Evolutionary conservation across 2,329 filamentous ascomycete genomes (phyloP), one percentile per base, ranked within the genome.

Genomic region (Rutstroemia sydowiana): DNA sequence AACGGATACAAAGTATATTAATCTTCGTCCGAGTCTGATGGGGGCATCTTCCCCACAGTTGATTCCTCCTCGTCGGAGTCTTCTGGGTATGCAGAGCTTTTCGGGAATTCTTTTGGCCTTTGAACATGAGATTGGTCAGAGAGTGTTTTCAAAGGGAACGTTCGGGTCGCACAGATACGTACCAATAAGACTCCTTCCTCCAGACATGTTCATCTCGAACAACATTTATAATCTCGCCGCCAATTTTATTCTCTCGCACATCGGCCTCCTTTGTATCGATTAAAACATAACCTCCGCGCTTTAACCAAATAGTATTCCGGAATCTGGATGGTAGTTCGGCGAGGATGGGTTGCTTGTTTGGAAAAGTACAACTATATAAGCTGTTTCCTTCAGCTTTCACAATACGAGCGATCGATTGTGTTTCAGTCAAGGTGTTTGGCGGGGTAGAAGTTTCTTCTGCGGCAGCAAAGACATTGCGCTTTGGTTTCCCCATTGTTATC

Each of bases 251-350:
- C 41, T 85, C 84, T 47, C 83, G 72, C 21, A 78, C 81, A 26
- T 82, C 81, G 34, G 84, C 74, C 2, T 78, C 74, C 28, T 76
- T 75, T 21, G 80, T 85, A 59, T 97, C 87, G 13, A 95, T 77
- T 10, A 97, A 71, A 28, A 96, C 90, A 68, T 85, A 97, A 0
- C 89, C 88, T 28, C 90, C 87, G 16, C 89, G 83, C 69, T 87
- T 91, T 68, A 97, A 87, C 88, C 89, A 97, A 57, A 97, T 88
- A 2, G 88, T 93, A 58, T 88, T 93, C 55, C 92, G 87, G 67
- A 97, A 96, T 37, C 84, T 82, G 23, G 88, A 75, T 9, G 88
- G 85, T 18, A 98, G 80, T 73, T 96, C 90, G 20, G 90, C 84
- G 16, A 95, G 73, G 36, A 92, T 69, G 6, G 76, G 71, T 62